A percentile compares a stretch with the other conserved stretches of the same genome.
phyloP scores from a whole-genome alignment of 1,284 basidiomycete species.

The Irpex lacteus region DNA sequence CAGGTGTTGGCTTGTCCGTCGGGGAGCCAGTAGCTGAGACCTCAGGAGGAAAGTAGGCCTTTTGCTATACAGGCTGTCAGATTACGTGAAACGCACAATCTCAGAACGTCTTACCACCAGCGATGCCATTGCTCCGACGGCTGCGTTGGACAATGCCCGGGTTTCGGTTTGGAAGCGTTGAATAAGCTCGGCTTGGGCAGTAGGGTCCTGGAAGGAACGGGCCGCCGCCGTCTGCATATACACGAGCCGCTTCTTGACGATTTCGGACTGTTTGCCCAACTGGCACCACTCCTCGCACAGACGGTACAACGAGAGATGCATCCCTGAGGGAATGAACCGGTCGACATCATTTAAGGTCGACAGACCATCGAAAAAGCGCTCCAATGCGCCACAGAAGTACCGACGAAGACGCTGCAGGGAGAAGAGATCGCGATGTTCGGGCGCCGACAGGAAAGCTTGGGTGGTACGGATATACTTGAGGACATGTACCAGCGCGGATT shows the following conservation, averaged over 20 bases:
- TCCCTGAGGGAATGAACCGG: conserved; percentile 73
- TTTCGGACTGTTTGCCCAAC: conserved; percentile 74
- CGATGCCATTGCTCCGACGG: conserved; percentile 81
- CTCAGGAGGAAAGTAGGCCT: conserved; percentile 70
- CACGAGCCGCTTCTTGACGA: conserved; percentile 70
- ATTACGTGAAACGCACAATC: conserved; percentile 8
- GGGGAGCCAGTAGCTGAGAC: conserved; percentile 49
- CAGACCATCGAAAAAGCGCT: conserved; percentile 81
- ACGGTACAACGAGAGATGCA: conserved; percentile 79
- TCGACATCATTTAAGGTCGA: conserved; percentile 73
- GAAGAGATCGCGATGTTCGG: conserved; percentile 75
- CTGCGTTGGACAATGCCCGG: conserved; percentile 70
- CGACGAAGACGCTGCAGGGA: conserved; percentile 82
- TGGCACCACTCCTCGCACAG: conserved; percentile 95
- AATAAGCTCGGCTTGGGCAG: conserved; percentile 49
- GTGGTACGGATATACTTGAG: conserved; percentile 87
- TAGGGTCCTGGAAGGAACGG: conserved; percentile 45
- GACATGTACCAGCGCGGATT: conserved; percentile 74
- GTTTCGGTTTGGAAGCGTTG: conserved; percentile 77
- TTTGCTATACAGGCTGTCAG: conserved; percentile 44
- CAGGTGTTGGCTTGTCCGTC: conserved; percentile 44
- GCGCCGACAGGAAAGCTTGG: conserved; percentile 70
- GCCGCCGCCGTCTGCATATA: conserved; percentile 74
- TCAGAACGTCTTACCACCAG: conserved; percentile 63
- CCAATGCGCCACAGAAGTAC: conserved; percentile 88